Percentiles rank a stretch among this genome's conserved stretches.
Evolutionary conservation across 495 filamentous ascomycete species (phyloP).

Genomic region (Pseudomonodictys pantanalensis): DNA sequence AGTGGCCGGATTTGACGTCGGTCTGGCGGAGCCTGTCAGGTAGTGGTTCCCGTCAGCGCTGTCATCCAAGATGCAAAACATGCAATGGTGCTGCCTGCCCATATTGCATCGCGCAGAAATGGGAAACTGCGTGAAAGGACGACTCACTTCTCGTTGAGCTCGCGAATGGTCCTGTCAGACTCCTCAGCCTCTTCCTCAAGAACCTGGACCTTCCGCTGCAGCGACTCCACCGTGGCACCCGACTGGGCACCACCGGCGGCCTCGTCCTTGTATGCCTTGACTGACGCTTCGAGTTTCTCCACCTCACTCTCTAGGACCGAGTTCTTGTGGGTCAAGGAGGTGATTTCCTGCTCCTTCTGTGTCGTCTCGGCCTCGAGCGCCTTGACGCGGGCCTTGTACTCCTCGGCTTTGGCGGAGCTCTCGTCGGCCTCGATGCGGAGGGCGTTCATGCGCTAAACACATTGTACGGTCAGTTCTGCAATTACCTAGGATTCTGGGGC

Average conservation of each 20-base stretch:
- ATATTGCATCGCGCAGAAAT: neutral
- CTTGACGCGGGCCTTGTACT: slow-evolving; percentile 83
- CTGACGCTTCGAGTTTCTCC: slow-evolving; percentile 75
- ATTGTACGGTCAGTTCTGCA: too few species aligned
- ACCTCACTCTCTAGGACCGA: slow-evolving; percentile 80
- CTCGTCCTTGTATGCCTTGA: slow-evolving; percentile 75
- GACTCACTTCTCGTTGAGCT: slow-evolving; percentile 96
- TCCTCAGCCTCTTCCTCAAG: slow-evolving; percentile 97
- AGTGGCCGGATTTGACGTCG: slow-evolving; percentile 98
- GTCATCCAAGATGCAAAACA: neutral
- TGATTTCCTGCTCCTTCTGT: slow-evolving; percentile 95
- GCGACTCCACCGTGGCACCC: slow-evolving; percentile 79
- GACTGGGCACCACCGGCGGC: slow-evolving; percentile 71
- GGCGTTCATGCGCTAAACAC: slow-evolving; percentile 77
- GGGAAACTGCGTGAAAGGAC: neutral
- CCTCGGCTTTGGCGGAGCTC: slow-evolving; percentile 71
- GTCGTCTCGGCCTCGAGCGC: slow-evolving; percentile 90
- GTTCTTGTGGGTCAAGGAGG: slow-evolving; percentile 89
- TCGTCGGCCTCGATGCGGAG: slow-evolving; percentile 93
- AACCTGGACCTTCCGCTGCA: slow-evolving; percentile 88
- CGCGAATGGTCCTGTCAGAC: slow-evolving; percentile 87
- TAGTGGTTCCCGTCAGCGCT: slow-evolving; percentile 15
- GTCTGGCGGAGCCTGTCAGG: slow-evolving; percentile 86
- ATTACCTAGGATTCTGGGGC: too few species aligned
- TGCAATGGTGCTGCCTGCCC: neutral